Evolutionary conservation across 2,329 filamentous ascomycete species (phyloP).

Genomic region (Aureobasidium lini): DNA sequence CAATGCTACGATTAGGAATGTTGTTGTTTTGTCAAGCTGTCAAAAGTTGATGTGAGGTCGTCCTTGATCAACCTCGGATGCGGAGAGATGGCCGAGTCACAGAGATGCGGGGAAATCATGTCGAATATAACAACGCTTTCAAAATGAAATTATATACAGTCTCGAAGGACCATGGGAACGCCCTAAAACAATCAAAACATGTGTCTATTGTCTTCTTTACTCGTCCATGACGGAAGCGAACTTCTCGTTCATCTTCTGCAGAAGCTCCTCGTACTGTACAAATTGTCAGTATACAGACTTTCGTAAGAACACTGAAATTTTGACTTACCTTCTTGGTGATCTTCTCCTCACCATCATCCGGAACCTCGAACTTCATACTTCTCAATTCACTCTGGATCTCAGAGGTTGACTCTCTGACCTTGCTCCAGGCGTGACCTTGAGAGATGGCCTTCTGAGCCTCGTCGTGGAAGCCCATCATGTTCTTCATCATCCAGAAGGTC

Average conservation of each 20-base stretch:
- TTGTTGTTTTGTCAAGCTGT: neutral
- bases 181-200: slow-evolving; percentile 1
- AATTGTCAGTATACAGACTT: slow-evolving; percentile 33
- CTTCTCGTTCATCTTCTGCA: slow-evolving; percentile 91
- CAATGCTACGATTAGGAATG: neutral
- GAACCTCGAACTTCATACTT: slow-evolving; percentile 95
- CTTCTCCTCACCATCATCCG: slow-evolving; percentile 71
- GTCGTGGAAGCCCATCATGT: slow-evolving; percentile 96
- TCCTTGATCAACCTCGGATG: neutral
- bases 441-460: slow-evolving; percentile 92
- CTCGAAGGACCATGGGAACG: slow-evolving; percentile 5
- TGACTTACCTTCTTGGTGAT: slow-evolving; percentile 71
- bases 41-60: neutral
- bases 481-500: slow-evolving; percentile 99
- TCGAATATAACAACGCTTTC: slow-evolving; percentile 3
- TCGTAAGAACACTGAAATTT: neutral
- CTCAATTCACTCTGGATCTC: slow-evolving; percentile 81
- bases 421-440: slow-evolving; percentile 85
- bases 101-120: slow-evolving; percentile 3
- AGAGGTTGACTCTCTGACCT: slow-evolving; percentile 81
- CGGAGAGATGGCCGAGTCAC: neutral
- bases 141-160: slow-evolving; percentile 10
- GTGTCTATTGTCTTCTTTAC: slow-evolving; percentile 41
- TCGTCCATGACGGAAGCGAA: slow-evolving; percentile 95
- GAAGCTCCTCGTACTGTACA: slow-evolving; percentile 76